phyloP scores from a whole-genome alignment of 73 alveolate species.

The Tetrahymena thermophila region DNA sequence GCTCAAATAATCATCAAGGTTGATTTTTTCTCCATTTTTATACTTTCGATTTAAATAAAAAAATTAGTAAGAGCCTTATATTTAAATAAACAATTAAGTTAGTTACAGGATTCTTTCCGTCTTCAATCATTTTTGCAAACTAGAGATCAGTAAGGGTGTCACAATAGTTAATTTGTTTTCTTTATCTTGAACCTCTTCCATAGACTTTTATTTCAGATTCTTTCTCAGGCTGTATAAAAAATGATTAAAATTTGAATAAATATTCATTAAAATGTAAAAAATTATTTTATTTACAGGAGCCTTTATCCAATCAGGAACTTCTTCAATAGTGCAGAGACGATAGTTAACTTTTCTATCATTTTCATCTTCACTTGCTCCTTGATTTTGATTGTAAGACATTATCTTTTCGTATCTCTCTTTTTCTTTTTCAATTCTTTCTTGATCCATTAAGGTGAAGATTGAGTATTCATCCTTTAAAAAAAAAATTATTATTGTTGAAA shows the following conservation, averaged over 20 bases:
- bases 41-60: not conserved
- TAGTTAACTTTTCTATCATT: constrained; percentile 56
- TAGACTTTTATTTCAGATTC: constrained; percentile 59
- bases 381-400: constrained; percentile 50
- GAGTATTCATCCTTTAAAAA: not conserved
- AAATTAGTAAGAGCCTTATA: not conserved
- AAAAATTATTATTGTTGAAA: not conserved
- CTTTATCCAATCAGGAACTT: constrained; percentile 94
- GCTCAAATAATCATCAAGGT: not conserved
- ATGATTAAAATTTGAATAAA: not conserved
- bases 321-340: constrained; percentile 84
- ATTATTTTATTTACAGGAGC: not conserved
- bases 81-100: not conserved
- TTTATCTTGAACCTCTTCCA: constrained; percentile 89
- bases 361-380: constrained; percentile 37
- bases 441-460: constrained; percentile 67
- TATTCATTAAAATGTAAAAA: not conserved
- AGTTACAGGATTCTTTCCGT: not conserved
- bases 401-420: constrained; percentile 75
- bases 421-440: constrained; percentile 58
- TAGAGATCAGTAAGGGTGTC: constrained; percentile 63
- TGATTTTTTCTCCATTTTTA: not conserved
- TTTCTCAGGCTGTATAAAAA: constrained; percentile 66
- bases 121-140: not conserved
- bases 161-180: constrained; percentile 80